Base-by-base conservation (phyloP, 306 rosid genomes). In the Argentina anserina region DNA sequence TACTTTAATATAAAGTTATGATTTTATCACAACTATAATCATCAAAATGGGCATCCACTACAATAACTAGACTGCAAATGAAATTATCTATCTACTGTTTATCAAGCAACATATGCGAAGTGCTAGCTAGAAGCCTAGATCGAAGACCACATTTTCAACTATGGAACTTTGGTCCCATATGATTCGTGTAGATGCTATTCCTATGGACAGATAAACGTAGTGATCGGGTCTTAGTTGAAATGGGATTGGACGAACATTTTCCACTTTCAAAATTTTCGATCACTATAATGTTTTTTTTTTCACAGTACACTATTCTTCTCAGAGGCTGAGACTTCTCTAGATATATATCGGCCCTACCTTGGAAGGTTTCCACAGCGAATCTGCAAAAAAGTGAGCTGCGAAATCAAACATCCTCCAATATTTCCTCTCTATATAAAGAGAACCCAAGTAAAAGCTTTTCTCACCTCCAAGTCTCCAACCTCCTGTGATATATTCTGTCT, bases 351-450 rank as follows among this genome's bases (percentile, higher is more conserved):
- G 25, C 46, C 58, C 25, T 14, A 21, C 14, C 41, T 56, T 13
- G 50, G 25, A 70, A 67, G 69, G 69, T 76, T 78, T 65, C 42
- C 71, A 75, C 33, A 65, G 7, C 23, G 46, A 8, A 42, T 39
- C 37, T 37, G 20, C n/a, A 62, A 14, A 15, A 20, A 77, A 7
- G 39, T 43, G 13, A 28, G 46, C 43, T 65, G 42, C 69, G 52
- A 78, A 70, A 55, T 55, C 33, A 39, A 73, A 55, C 26, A 49
- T 28, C 72, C 47, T 72, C 73, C 70, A 20, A 87, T 85, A 84
- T 87, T 80, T 81, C 39, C 65, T 67, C 75, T 37, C 92, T 90
- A 87, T 90, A 86, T 84, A 90, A 56, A 83, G 76, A 76, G 78
- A 55, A 25, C 59, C 71, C 41, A 41, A 58, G 75, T 29, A 26